Conservation (phyloP, 768 basidiomycete genomes). For the Hortiboletus campestris region DNA sequence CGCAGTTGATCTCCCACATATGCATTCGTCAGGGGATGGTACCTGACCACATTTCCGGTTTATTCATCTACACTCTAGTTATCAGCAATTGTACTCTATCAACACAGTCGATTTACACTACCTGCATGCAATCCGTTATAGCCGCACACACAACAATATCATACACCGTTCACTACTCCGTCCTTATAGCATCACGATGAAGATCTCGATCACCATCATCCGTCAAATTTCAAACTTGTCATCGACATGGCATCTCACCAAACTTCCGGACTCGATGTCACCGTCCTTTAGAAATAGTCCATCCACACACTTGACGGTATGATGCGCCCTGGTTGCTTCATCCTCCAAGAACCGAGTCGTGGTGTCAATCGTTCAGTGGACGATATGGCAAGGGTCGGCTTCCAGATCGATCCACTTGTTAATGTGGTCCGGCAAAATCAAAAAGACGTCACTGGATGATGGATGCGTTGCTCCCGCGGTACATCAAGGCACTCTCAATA, state of each 20-base stretch:
- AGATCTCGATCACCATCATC: neutral
- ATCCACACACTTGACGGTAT: neutral
- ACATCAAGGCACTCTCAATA: neutral
- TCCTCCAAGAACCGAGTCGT: conserved; percentile 20
- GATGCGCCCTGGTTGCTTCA: neutral
- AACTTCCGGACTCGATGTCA: neutral
- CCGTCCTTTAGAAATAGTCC: conserved; percentile 5
- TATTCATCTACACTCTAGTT: conserved; percentile 2
- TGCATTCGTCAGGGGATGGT: neutral
- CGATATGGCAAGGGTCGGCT: conserved; percentile 16
- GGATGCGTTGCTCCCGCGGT: conserved; percentile 33
- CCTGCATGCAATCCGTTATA: neutral
- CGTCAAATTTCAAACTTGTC: neutral
- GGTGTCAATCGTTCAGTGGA: conserved; percentile 20
- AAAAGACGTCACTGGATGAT: conserved; percentile 36
- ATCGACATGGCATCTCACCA: conserved; percentile 7
- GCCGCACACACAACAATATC: neutral
- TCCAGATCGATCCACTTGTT: conserved; percentile 26
- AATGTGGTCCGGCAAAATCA: conserved; percentile 32
- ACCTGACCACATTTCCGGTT: neutral
- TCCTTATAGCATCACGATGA: neutral
- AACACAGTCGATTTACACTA: conserved; percentile 2
- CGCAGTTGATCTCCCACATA: conserved; percentile 3
- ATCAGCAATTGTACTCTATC: conserved; percentile 20
- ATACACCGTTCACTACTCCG: neutral